Percentiles rank a stretch among this genome's conserved stretches.
Conservation (phyloP, 805 yeast genomes). For the Pichia insulana region DNA sequence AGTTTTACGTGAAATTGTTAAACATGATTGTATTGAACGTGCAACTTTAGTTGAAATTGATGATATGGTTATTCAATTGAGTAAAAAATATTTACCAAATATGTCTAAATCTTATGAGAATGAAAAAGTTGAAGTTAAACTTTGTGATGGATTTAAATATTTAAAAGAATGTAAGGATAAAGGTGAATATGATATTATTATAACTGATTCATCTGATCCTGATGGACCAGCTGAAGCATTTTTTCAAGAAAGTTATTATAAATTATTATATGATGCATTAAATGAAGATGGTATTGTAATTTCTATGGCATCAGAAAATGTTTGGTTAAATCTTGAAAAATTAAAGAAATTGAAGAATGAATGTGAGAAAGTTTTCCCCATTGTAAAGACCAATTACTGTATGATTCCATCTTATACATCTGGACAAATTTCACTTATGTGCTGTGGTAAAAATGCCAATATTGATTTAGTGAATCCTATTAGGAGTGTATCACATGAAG, state of each 20-base stretch:
- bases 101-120: conserved; percentile 64
- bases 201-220: conserved; percentile 90
- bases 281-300: conserved; percentile 52
- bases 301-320: conserved; percentile 76
- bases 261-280: conserved; percentile 55
- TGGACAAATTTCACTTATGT: conserved; percentile 75
- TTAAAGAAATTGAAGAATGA: conserved; percentile 38
- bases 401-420: conserved; percentile 85
- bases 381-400: conserved; percentile 62
- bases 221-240: conserved; percentile 90
- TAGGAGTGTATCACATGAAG: conserved; percentile 35
- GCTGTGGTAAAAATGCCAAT: conserved; percentile 50
- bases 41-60: conserved; percentile 87
- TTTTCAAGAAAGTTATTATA: conserved; percentile 70
- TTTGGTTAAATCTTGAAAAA: conserved; percentile 60
- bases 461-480: conserved; percentile 42
- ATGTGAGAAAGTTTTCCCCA: conserved; percentile 48
- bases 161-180: conserved; percentile 36
- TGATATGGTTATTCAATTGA: conserved; percentile 64
- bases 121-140: conserved; percentile 54
- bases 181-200: conserved; percentile 68
- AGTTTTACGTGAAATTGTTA: conserved; percentile 78
- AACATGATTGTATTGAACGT: conserved; percentile 47
- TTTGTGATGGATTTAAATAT: conserved; percentile 80
- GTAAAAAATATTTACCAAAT: conserved; percentile 62